Evolutionary conservation across 2,329 filamentous ascomycete genomes (phyloP).

Genomic region (Leptographium radiaticola): DNA sequence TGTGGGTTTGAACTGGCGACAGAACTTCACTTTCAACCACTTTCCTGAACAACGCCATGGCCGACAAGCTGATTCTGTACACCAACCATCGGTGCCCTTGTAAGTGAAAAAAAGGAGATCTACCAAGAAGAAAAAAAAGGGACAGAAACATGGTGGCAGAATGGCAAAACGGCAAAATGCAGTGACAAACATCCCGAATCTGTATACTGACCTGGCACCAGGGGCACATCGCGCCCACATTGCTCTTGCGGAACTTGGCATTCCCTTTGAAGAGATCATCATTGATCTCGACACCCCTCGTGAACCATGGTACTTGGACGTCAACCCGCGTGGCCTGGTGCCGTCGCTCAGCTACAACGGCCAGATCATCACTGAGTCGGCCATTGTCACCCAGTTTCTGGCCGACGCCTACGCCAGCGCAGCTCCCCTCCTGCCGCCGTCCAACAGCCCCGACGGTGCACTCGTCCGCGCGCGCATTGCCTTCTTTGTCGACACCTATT

Average conservation of each 20-base stretch:
- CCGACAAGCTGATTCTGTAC: constrained; percentile 12
- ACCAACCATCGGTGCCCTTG: constrained; percentile 14
- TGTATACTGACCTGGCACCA: constrained; percentile 12
- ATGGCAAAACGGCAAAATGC: not conserved
- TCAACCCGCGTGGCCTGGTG: constrained; percentile 71
- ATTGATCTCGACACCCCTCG: constrained; percentile 60
- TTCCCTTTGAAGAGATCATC: constrained; percentile 56
- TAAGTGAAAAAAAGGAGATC: not conserved
- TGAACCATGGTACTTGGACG: constrained; percentile 57
- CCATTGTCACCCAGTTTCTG: constrained; percentile 58
- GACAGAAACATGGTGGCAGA: not conserved
- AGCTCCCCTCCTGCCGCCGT: constrained; percentile 42
- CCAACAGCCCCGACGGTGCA: constrained; percentile 37
- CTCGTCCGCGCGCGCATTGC: constrained; percentile 51
- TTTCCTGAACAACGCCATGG: not conserved
- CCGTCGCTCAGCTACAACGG: constrained; percentile 54
- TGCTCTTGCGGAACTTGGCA: constrained; percentile 49
- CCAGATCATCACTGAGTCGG: constrained; percentile 61
- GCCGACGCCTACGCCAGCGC: constrained; percentile 50
- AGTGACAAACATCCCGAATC: not conserved
- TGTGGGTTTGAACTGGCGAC: too few species aligned
- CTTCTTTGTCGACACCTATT: constrained; percentile 43
- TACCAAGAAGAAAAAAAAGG: not conserved
- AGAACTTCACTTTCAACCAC: too few species aligned
- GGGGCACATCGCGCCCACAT: constrained; percentile 66